phyloP scores from a whole-genome alignment of 2,329 filamentous ascomycete genomes.

The Fusarium cyanostomum region DNA sequence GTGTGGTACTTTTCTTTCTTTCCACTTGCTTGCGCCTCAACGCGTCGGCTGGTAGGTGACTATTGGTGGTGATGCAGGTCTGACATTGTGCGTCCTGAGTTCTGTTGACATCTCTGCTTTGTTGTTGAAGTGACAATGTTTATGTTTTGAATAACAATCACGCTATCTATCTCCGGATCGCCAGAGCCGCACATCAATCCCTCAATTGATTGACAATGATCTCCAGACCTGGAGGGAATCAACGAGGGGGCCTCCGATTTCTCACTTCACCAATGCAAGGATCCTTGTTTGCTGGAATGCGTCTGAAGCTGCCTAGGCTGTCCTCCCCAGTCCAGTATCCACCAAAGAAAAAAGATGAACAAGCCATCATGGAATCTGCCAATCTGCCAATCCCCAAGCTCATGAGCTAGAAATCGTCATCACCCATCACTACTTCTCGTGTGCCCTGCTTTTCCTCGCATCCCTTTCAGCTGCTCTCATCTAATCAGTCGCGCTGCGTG shows the following conservation, averaged over 20 bases:
- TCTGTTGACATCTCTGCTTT: slow-evolving; percentile 4
- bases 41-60: slow-evolving; percentile 4
- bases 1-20: not conserved
- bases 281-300: slow-evolving; percentile 36
- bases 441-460: slow-evolving; percentile 25
- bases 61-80: slow-evolving; percentile 16
- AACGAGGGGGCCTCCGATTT: slow-evolving; percentile 26
- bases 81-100: slow-evolving; percentile 11
- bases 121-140: not conserved
- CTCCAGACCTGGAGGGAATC: slow-evolving; percentile 19
- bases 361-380: slow-evolving; percentile 27
- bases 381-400: slow-evolving; percentile 13
- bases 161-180: slow-evolving; percentile 19
- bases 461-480: slow-evolving; percentile 5
- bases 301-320: slow-evolving; percentile 9
- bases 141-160: slow-evolving; percentile 12
- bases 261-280: slow-evolving; percentile 23
- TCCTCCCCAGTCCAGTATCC: slow-evolving; percentile 27
- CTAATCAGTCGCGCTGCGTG: slow-evolving; percentile 11
- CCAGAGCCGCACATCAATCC: slow-evolving; percentile 7
- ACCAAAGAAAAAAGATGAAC: slow-evolving; percentile 20
- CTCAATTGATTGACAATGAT: slow-evolving; percentile 26
- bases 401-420: slow-evolving; percentile 28
- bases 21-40: slow-evolving; percentile 22
- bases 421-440: slow-evolving; percentile 7